Conservation (phyloP, 495 filamentous ascomycete species). For the Aspergillus steynii region DNA sequence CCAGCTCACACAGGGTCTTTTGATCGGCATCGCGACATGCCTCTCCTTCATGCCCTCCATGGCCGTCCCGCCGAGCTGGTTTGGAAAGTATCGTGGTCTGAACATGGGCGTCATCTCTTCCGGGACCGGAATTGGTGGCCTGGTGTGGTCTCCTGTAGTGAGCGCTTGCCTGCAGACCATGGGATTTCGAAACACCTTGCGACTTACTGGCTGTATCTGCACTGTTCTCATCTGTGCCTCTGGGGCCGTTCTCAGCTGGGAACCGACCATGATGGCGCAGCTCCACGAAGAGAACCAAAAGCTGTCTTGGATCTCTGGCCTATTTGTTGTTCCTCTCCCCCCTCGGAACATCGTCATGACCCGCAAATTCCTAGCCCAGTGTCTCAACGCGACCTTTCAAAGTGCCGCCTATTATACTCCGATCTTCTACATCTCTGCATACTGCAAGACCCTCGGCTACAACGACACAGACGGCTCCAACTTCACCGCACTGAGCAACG, state of each 20-base stretch:
- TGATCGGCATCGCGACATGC: slow-evolving; percentile 37
- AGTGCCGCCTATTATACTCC: slow-evolving; percentile 43
- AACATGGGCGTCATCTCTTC: slow-evolving; percentile 41
- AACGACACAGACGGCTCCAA: slow-evolving; percentile 33
- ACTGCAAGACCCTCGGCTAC: slow-evolving; percentile 40
- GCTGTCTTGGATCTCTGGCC: neutral
- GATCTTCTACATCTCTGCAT: slow-evolving; percentile 41
- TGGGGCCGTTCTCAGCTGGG: slow-evolving; percentile 33
- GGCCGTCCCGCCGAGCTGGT: slow-evolving; percentile 40
- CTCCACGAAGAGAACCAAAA: too few relatives aligned
- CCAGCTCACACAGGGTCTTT: slow-evolving; percentile 38
- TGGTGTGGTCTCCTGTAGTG: slow-evolving; percentile 38
- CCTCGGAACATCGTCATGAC: slow-evolving; percentile 32
- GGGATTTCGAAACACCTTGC: slow-evolving; percentile 41
- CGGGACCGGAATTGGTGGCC: slow-evolving; percentile 38
- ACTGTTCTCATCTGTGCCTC: slow-evolving; percentile 28
- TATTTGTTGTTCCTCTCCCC: slow-evolving; percentile 29
- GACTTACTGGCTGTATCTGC: slow-evolving; percentile 35
- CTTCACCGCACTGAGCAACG: slow-evolving; percentile 34
- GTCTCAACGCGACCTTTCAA: slow-evolving; percentile 33
- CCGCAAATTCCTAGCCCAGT: slow-evolving; percentile 36
- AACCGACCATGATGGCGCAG: slow-evolving; percentile 5
- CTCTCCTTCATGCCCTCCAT: slow-evolving; percentile 41
- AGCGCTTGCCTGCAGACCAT: slow-evolving; percentile 26
- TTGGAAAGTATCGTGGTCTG: slow-evolving; percentile 30